phyloP scores from a whole-genome alignment of 176 grass and related monocot genomes.

The Triticum monococcum region DNA sequence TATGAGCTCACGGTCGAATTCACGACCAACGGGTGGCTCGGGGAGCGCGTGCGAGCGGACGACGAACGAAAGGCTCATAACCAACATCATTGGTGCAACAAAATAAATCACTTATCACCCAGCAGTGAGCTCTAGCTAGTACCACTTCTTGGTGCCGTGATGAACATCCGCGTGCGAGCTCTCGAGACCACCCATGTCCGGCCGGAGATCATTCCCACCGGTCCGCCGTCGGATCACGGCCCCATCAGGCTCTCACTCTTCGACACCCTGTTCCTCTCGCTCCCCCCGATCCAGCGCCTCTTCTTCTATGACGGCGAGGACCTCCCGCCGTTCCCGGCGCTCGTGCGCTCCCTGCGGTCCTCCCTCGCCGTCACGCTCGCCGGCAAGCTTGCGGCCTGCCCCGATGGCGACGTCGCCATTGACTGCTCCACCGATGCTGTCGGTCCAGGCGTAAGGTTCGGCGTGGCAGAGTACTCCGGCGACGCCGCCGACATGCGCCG shows the following conservation, averaged over 20 bases:
- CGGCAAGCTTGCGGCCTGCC: neutral
- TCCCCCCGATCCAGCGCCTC: neutral
- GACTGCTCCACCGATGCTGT: constrained; percentile 22
- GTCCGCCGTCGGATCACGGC: too few species aligned
- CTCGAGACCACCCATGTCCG: constrained; percentile 14
- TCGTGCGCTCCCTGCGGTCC: neutral
- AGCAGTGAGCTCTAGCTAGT: neutral
- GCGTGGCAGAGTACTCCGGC: constrained; percentile 40
- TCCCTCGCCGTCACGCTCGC: constrained; percentile 31
- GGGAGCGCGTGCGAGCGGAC: too few species aligned
- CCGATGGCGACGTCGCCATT: constrained; percentile 9
- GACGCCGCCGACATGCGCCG: constrained; percentile 18
- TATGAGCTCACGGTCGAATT: too few species aligned
- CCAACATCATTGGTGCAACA: neutral
- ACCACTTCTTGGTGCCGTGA: neutral
- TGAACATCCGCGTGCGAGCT: constrained; percentile 17
- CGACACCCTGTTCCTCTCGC: constrained; percentile 12
- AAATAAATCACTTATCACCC: neutral
- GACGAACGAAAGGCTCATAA: too few species aligned
- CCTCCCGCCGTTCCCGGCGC: neutral
- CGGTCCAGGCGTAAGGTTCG: constrained; percentile 21
- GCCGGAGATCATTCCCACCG: neutral
- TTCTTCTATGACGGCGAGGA: constrained; percentile 11
- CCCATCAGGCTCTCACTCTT: constrained; percentile 15
- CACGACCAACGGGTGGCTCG: too few species aligned